Percentiles rank a stretch among this genome's conserved stretches.
Evolutionary conservation across 2,329 filamentous ascomycete genomes (phyloP).

Genomic region (Colletotrichum horii): DNA sequence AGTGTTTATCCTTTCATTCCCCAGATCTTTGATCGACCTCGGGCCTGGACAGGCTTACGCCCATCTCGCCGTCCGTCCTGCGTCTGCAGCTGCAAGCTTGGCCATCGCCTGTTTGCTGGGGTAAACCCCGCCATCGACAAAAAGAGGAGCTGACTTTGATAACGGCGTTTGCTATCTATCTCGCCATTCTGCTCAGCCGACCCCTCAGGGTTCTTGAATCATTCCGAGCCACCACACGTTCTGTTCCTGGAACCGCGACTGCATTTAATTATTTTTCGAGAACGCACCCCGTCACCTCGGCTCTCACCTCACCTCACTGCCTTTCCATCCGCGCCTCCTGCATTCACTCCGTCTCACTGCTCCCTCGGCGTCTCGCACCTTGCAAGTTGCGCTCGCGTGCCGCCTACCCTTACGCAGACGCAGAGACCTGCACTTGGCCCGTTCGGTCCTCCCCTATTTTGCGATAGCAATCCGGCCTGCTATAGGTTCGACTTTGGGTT

Average conservation of each 20-base stretch:
- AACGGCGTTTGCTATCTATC: conserved; percentile 19
- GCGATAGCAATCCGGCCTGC: conserved; percentile 15
- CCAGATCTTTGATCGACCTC: conserved; percentile 21
- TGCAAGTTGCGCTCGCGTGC: background rate
- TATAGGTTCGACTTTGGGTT: conserved; percentile 7
- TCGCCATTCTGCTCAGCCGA: conserved; percentile 16
- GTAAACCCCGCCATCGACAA: conserved; percentile 16
- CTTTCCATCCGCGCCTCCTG: background rate
- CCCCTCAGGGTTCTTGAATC: conserved; percentile 21
- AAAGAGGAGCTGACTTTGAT: conserved; percentile 21
- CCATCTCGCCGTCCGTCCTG: conserved; percentile 4
- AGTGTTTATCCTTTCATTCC: conserved; percentile 13
- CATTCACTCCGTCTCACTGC: background rate
- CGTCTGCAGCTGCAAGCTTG: conserved; percentile 5
- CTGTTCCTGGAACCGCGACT: background rate
- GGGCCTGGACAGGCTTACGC: background rate
- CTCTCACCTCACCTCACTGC: background rate
- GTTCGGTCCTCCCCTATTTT: conserved; percentile 16
- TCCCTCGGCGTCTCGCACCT: background rate
- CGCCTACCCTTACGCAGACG: background rate
- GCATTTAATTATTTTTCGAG: conserved; percentile 6
- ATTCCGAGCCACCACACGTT: background rate
- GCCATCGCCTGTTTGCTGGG: conserved; percentile 13
- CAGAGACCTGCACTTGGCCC: conserved; percentile 18
- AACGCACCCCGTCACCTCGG: conserved; percentile 11